These are phyloP conservation scores for Capniomyces stellatus DNA, from an alignment of 371 early-diverging fungal species.

Conservation along the genomic window DNA sequence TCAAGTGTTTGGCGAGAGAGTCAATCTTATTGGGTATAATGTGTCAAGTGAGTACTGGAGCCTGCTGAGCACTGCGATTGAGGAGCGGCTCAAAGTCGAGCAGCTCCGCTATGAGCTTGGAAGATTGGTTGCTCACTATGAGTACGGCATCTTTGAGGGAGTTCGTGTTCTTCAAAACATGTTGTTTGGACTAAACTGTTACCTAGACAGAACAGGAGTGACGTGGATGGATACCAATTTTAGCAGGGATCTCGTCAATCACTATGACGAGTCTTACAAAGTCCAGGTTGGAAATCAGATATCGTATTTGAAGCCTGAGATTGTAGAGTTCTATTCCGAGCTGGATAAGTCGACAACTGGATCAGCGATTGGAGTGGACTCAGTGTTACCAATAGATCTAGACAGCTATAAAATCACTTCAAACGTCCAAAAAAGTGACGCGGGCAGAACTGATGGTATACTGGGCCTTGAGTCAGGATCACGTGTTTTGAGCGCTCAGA, in stretches of 20 bases:
- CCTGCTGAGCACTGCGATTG: constrained; percentile 15
- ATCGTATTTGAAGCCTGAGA: not conserved
- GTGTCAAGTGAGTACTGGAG: constrained; percentile 18
- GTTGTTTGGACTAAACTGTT: constrained; percentile 7
- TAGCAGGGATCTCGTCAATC: constrained; percentile 21
- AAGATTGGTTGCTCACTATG: constrained; percentile 21
- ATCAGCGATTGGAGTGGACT: too few relatives aligned
- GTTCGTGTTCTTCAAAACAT: not conserved
- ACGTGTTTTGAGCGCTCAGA: too few relatives aligned
- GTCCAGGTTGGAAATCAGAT: not conserved
- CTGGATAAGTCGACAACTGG: too few relatives aligned
- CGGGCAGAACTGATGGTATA: too few relatives aligned
- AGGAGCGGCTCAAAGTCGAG: constrained; percentile 20
- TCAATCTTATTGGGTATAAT: constrained; percentile 24
- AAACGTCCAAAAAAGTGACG: too few relatives aligned
- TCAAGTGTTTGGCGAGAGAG: constrained; percentile 24
- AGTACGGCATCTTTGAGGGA: constrained; percentile 16
- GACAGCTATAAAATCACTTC: too few relatives aligned
- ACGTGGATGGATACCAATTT: constrained; percentile 20
- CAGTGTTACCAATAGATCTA: too few relatives aligned
- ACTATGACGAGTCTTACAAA: constrained; percentile 8
- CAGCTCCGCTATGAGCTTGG: constrained; percentile 20
- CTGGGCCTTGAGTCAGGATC: too few relatives aligned
- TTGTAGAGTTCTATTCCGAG: too few relatives aligned
- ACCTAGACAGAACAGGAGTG: not conserved